These are phyloP conservation scores for Silene uniflora DNA, from an alignment of 148 eudicot species.

Conservation along the genomic window DNA sequence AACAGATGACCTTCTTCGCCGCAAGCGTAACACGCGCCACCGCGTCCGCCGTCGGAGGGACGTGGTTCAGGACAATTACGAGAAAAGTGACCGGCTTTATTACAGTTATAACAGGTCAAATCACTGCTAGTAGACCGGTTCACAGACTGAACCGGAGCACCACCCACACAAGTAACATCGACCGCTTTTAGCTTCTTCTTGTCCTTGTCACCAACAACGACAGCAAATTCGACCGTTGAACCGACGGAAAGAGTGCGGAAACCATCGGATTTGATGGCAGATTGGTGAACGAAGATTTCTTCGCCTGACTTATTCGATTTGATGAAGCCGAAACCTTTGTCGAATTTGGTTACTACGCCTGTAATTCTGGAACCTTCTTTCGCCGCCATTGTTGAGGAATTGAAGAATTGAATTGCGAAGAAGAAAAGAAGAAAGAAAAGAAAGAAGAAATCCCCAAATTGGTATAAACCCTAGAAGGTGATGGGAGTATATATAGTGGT, in stretches of 20 bases:
- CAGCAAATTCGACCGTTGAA: constrained; percentile 49
- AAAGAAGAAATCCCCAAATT: constrained; percentile 15
- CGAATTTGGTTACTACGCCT: constrained; percentile 48
- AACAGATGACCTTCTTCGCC: background rate
- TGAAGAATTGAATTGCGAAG: background rate
- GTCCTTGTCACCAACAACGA: constrained; percentile 29
- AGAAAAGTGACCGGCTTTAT: constrained; percentile 12
- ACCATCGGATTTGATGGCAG: constrained; percentile 56
- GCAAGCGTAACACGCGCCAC: background rate
- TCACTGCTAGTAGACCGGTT: constrained; percentile 14
- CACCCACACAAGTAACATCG: constrained; percentile 52
- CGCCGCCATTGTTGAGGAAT: constrained; percentile 29
- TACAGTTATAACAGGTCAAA: constrained; percentile 25
- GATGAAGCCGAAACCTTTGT: constrained; percentile 81
- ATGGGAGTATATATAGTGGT: background rate
- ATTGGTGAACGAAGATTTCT: constrained; percentile 69
- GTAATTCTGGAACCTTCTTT: constrained; percentile 17
- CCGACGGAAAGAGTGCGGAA: constrained; percentile 43
- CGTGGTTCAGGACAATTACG: background rate
- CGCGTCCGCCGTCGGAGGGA: background rate
- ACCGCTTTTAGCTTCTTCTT: constrained; percentile 46
- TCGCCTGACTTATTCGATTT: constrained; percentile 48
- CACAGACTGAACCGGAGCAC: constrained; percentile 26
- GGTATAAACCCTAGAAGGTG: constrained; percentile 18
- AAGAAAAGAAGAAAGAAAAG: background rate